Conservation (phyloP, 345 rosid species). For the Camelina sativa region DNA sequence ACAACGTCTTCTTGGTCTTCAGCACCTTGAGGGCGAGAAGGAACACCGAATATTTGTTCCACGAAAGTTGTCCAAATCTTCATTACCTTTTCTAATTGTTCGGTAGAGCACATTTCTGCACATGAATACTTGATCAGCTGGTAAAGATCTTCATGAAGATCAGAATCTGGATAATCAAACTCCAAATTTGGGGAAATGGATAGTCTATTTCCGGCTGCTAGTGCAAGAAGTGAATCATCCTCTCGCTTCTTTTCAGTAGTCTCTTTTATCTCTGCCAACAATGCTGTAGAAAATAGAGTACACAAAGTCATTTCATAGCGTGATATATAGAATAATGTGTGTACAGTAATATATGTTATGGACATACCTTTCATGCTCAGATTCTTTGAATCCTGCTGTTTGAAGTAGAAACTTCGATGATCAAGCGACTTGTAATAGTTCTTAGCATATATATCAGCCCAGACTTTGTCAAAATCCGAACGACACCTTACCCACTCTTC, state of each 20-base stretch:
- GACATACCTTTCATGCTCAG: slow-evolving; percentile 75
- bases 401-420: slow-evolving; percentile 94
- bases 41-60: slow-evolving; percentile 79
- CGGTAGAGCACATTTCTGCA: slow-evolving; percentile 81
- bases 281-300: slow-evolving; percentile 51
- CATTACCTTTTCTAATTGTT: slow-evolving; percentile 78
- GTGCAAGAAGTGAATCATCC: slow-evolving; percentile 74
- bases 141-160: slow-evolving; percentile 83
- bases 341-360: not conserved
- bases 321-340: not conserved
- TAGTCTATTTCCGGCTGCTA: slow-evolving; percentile 75
- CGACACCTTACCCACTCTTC: slow-evolving; percentile 96
- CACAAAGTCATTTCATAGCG: slow-evolving; percentile 9
- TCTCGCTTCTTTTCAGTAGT: slow-evolving; percentile 71
- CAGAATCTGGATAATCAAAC: slow-evolving; percentile 70
- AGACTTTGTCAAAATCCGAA: slow-evolving; percentile 83
- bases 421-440: slow-evolving; percentile 92
- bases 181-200: slow-evolving; percentile 66
- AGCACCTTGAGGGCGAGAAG: slow-evolving; percentile 72
- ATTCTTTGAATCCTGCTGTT: slow-evolving; percentile 93
- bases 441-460: slow-evolving; percentile 94
- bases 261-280: slow-evolving; percentile 82
- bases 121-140: slow-evolving; percentile 87
- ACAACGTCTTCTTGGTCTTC: slow-evolving; percentile 74
- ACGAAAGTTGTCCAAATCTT: slow-evolving; percentile 83